These are phyloP conservation scores for Dictyostelium discoideum DNA, from an alignment of 78 protist species.

Conservation along the genomic window DNA sequence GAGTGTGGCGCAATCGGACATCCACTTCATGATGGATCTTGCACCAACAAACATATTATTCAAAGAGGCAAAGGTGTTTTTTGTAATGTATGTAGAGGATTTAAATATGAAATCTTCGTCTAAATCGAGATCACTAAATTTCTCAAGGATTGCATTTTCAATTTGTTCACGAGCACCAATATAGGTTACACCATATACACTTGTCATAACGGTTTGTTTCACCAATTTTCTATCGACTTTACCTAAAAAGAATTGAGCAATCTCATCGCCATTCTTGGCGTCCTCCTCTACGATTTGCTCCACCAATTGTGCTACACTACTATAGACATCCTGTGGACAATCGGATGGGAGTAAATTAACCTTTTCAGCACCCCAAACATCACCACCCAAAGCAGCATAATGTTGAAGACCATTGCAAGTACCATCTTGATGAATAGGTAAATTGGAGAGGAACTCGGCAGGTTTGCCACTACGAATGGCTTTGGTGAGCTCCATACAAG, in stretches of 20 bases:
- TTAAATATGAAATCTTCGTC: conserved; percentile 45
- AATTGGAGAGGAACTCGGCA: conserved; percentile 16
- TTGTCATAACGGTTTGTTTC: conserved; percentile 98
- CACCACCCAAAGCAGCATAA: conserved; percentile 97
- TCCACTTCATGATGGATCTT: conserved; percentile 89
- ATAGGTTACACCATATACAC: conserved; percentile 96
- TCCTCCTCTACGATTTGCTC: background rate
- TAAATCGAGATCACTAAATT: background rate
- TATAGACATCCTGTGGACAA: conserved; percentile 93
- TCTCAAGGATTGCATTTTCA: conserved; percentile 14
- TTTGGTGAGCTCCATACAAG: conserved; percentile 81
- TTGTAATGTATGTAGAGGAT: conserved; percentile 37
- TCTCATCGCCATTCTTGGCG: conserved; percentile 14
- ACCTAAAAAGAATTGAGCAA: conserved; percentile 47
- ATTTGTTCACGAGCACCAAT: conserved; percentile 94
- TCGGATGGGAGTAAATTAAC: conserved; percentile 89
- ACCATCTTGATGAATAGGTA: conserved; percentile 96
- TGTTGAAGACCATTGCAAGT: conserved; percentile 97
- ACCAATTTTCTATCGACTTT: conserved; percentile 90
- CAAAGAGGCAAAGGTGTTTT: conserved; percentile 70
- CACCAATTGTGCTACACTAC: conserved; percentile 78
- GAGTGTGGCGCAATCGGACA: conserved; percentile 58
- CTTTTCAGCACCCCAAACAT: conserved; percentile 86
- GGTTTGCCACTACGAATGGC: conserved; percentile 77
- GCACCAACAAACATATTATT: conserved; percentile 90